A percentile compares a stretch with the other conserved stretches of the same genome.
Conservation (phyloP, 352 stramenopile species). For the Pythium plurisporium region DNA sequence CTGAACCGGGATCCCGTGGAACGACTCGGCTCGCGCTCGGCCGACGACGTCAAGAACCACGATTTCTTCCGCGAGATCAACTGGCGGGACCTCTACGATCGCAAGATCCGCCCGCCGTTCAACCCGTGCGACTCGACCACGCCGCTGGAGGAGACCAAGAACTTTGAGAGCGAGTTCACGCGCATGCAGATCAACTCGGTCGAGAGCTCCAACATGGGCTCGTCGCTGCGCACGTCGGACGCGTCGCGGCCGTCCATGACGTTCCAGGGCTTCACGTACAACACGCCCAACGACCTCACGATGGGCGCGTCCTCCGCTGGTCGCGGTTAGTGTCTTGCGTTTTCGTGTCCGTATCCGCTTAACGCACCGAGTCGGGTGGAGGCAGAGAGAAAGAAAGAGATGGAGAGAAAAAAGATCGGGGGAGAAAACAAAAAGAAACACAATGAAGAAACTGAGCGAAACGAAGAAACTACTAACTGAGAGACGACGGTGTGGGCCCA, state of each 20-base stretch:
- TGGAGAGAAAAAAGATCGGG: neutral
- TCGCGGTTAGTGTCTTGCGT: slow-evolving; percentile 30
- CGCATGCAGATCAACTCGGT: slow-evolving; percentile 89
- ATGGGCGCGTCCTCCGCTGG: slow-evolving; percentile 62
- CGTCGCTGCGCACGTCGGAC: slow-evolving; percentile 59
- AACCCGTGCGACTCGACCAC: slow-evolving; percentile 69
- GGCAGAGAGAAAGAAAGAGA: neutral
- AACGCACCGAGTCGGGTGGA: neutral
- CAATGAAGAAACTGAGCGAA: slow-evolving; percentile 10
- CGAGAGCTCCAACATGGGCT: slow-evolving; percentile 58
- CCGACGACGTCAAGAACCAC: slow-evolving; percentile 84
- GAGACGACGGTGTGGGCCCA: too few species aligned
- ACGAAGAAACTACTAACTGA: slow-evolving; percentile 9
- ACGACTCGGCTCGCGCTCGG: slow-evolving; percentile 67
- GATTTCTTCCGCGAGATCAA: slow-evolving; percentile 79
- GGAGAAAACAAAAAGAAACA: slow-evolving; percentile 1
- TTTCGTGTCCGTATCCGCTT: neutral
- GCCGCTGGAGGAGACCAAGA: slow-evolving; percentile 76
- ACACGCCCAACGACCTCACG: slow-evolving; percentile 82
- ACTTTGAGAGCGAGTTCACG: slow-evolving; percentile 90
- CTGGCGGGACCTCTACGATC: slow-evolving; percentile 80
- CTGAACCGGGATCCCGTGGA: slow-evolving; percentile 79
- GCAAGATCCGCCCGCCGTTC: slow-evolving; percentile 80
- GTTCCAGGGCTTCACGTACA: slow-evolving; percentile 89
- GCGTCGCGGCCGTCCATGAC: slow-evolving; percentile 81